phyloP scores from a whole-genome alignment of 139 green algal species.

The Helicosporidium sp. region DNA sequence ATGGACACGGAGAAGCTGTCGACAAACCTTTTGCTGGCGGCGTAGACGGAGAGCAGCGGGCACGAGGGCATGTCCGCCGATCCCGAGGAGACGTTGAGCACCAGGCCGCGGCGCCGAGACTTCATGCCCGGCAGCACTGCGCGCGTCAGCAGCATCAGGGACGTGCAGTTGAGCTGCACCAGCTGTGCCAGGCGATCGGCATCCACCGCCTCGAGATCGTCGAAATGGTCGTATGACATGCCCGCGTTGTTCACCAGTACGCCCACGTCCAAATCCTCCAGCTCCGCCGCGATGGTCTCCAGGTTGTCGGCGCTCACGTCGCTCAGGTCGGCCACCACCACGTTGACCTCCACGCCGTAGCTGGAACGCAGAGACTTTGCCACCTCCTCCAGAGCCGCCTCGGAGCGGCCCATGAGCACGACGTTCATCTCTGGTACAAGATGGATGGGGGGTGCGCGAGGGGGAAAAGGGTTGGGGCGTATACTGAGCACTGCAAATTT shows the following conservation, averaged over 20 bases:
- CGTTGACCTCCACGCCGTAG: conserved; percentile 28
- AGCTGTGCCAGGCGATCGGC: conserved; percentile 25
- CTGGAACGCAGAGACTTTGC: conserved; percentile 23
- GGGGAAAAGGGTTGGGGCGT: too few species aligned
- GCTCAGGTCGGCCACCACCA: conserved; percentile 25
- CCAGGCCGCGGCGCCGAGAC: conserved; percentile 28
- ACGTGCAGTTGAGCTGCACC: conserved; percentile 11
- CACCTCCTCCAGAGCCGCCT: conserved; percentile 34
- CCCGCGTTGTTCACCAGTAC: conserved; percentile 74
- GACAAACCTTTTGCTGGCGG: conserved; percentile 43
- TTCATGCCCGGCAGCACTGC: conserved; percentile 56
- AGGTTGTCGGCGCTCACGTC: conserved; percentile 9
- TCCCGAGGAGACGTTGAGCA: conserved; percentile 58
- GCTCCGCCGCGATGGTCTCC: conserved; percentile 2
- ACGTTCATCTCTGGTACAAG: conserved; percentile 37
- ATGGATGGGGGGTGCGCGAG: too few species aligned
- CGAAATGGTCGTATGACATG: conserved; percentile 53
- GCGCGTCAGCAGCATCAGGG: neutral
- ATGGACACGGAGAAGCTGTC: conserved; percentile 34
- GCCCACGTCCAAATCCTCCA: conserved; percentile 39
- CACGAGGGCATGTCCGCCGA: conserved; percentile 40
- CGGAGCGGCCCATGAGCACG: conserved; percentile 47
- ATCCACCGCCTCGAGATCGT: conserved; percentile 38
- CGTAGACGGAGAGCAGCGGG: conserved; percentile 54
- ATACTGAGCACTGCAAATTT: too few species aligned